Evolutionary conservation across 2,329 filamentous ascomycete species (phyloP), one percentile per base, ranked within the genome.

Genomic region (Xylaria digitata): DNA sequence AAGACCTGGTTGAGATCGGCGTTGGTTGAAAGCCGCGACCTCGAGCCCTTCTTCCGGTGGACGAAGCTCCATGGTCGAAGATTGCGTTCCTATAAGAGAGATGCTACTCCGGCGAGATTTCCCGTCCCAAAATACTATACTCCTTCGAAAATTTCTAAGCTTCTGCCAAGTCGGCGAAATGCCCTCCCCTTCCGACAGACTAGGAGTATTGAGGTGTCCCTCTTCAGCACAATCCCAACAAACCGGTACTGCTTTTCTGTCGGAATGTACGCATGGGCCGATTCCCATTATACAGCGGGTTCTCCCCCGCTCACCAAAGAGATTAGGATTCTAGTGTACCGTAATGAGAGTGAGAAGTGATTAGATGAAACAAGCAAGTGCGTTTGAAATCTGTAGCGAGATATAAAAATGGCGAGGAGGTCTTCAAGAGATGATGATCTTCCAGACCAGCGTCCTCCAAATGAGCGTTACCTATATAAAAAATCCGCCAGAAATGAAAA

Each of bases 61-160:
- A 19, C 65, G 67, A 53, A 71, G 61, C 57, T 74, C 73, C 9
- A 70, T 71, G 8, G 69, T 66, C 7, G 65, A 65, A 13, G 55
- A 50, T 32, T 67, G 66, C 9, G 30, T 50, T 21, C 19, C 45
- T n/a, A 45, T 23, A 23, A 42, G 40, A 21, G 43, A 61, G 26
- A 55, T 58, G 26, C 8, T 65, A 32, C 15, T 55, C 19, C 30
- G 52, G 32, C 45, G 45, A 6, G 32, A 57, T 15, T 15, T 32
- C 19, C 23, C 42, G 30, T 52, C 56, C 32, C 66, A 50, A 23
- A 70, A 61, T 32, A 55, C 60, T 34, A 72, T 43, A 34, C 66
- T 68, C 43, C 50, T 70, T 86, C 54, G 55, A 13, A 71, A 45
- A 19, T 52, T 56, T 32, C 56, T 53, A n/a, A 67, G n/a, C 9